Base-by-base conservation (phyloP, 306 rosid genomes). In the Calophaca sinica region DNA sequence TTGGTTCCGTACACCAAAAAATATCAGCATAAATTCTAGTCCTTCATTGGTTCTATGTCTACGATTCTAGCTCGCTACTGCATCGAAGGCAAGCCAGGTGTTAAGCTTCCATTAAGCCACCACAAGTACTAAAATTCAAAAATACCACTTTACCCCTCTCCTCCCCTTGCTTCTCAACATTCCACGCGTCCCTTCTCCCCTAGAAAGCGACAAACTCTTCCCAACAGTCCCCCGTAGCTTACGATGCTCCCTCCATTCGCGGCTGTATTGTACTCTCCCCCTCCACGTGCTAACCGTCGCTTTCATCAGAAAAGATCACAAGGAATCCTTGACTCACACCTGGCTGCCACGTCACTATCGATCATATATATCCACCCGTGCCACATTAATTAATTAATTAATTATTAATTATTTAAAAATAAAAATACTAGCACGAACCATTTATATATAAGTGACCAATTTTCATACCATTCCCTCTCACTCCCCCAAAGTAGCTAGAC, bases 161-260 rank as follows among this genome's bases (percentile, higher is more conserved):
- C 51, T 9, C 0, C 3, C 46, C 1, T 61, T 3, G 2, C 62
- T 4, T 33, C 38, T 39, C 54, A 39, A 54, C 5, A 6, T 4
- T 12, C 53, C 58, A 46, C 78, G 59, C 60, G 54, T 71, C 66
- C 32, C n/a, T 20, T 11, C 26, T 60, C 36, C 68, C 76, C 0
- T 41, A 41, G 55, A 26, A 7, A 14, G 10, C 54, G 44, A 31
- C 48, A 45, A 29, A n/a, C n/a, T n/a, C 45, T n/a, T 14, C 58
- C 77, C 58, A 52, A 70, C 75, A 70, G 26, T 39, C 28, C 75
- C 75, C 53, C 75, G 75, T 70, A 53, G 26, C 39, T 70, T 38
- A 36, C 52, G 44, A 15, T 53, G 12, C 63, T 38, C 52, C 75
- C 4, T 53, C 65, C 6, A 51, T 50, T 50, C 29, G 0, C 7